Base-by-base conservation (phyloP, 805 yeast species). In the Komagataella kurtzmanii region DNA sequence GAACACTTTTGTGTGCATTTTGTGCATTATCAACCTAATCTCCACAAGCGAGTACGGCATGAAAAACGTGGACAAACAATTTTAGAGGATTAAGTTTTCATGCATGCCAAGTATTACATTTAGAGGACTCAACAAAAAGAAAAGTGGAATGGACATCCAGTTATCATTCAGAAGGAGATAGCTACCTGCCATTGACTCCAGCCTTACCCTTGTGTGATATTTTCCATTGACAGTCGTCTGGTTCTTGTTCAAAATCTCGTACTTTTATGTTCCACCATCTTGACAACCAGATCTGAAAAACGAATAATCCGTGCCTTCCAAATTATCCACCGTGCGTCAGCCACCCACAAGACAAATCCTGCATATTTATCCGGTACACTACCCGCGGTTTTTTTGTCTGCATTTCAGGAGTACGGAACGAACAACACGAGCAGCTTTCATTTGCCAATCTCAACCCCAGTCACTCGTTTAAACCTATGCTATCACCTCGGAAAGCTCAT, bases 401-500 rank as follows among this genome's bases (percentile, higher is more conserved):
- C 40, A 30, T 30, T 30, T 30, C 5, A 10, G 12, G 40, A 14
- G 14, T 30, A 8, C 6, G 23, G 23, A 30, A 10, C 12, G 40
- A 30, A 30, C 40, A 30, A 30, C 40, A 30, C 40, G 14, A 30
- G 14, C 40, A 30, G 40, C 40, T 30, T 10, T 10, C 17, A 44
- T 12, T 10, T 19, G 23, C 19, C 46, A 5, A 21, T 7, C 17
- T 19, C 5, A 8, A 44, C 46, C 46, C 46, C 46, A 44, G 23
- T 19, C 46, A 17, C 46, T 44, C 46, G 19, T 19, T 44, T 44
- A 44, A 6, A 18, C 19, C 10, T 10, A 44, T 44, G 46, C 23
- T 19, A 44, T 17, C 23, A 19, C 50, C 23, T 47, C 69, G 69
- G 59, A 69, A 78, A 55, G 79, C 81, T 1, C 96, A 88, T 66